A percentile compares a stretch with the other conserved stretches of the same genome.
Evolutionary conservation across 2,329 filamentous ascomycete genomes (phyloP).

Genomic region (Fusarium sp.): DNA sequence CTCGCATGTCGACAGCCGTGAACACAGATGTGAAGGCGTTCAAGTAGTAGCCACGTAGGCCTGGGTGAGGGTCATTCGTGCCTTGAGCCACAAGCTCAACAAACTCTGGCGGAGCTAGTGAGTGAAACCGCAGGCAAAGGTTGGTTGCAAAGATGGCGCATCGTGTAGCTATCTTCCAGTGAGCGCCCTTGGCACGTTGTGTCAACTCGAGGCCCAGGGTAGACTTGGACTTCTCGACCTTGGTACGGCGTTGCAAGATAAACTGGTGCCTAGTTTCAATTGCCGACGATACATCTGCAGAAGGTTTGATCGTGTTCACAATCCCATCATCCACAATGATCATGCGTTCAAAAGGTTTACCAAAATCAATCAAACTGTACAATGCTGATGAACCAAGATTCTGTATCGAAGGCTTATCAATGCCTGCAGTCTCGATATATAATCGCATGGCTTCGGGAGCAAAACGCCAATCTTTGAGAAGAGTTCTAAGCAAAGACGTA

Average conservation of each 20-base stretch:
- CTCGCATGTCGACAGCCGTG: slow-evolving; percentile 86
- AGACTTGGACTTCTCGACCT: slow-evolving; percentile 86
- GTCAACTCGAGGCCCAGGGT: slow-evolving; percentile 84
- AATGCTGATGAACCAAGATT: slow-evolving; percentile 83
- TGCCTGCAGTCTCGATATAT: slow-evolving; percentile 88
- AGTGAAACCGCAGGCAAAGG: slow-evolving; percentile 90
- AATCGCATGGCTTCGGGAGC: slow-evolving; percentile 88
- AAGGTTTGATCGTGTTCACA: slow-evolving; percentile 77
- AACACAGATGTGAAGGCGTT: slow-evolving; percentile 81
- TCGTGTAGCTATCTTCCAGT: slow-evolving; percentile 95
- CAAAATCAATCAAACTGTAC: slow-evolving; percentile 91
- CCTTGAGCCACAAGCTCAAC: slow-evolving; percentile 85
- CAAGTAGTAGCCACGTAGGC: slow-evolving; percentile 82
- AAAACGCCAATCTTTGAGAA: slow-evolving; percentile 93
- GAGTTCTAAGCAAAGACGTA: slow-evolving; percentile 86
- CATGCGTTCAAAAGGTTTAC: slow-evolving; percentile 86
- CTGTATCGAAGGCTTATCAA: slow-evolving; percentile 95
- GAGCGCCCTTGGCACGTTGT: slow-evolving; percentile 78
- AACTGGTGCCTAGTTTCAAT: slow-evolving; percentile 73
- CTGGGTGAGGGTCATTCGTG: slow-evolving; percentile 90
- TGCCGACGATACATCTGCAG: slow-evolving; percentile 68
- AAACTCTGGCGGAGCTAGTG: slow-evolving; percentile 82
- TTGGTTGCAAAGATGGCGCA: slow-evolving; percentile 93
- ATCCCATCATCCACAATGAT: slow-evolving; percentile 80
- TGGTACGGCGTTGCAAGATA: slow-evolving; percentile 77